These are phyloP conservation scores for Wallacemonas collosoma DNA, from an alignment of 208 protist species.

Conservation along the genomic window DNA sequence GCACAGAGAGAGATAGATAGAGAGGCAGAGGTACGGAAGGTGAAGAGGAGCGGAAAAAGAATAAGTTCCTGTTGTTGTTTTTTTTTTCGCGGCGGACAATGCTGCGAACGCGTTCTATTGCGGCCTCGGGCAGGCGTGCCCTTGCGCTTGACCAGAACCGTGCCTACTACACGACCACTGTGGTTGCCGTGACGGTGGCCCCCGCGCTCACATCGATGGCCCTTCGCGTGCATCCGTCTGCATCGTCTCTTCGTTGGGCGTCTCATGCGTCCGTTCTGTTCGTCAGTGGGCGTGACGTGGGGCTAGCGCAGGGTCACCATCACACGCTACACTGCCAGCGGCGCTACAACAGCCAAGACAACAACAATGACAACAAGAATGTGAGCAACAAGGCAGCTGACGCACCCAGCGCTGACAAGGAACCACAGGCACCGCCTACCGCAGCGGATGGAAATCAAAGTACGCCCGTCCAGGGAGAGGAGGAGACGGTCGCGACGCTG, in stretches of 20 bases:
- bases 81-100: constrained; percentile 15
- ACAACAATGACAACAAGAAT: constrained; percentile 17
- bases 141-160: neutral
- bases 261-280: neutral
- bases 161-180: neutral
- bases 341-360: constrained; percentile 22
- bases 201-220: too few species aligned
- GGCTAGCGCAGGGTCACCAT: neutral
- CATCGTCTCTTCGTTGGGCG: neutral
- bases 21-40: too few species aligned
- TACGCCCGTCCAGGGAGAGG: too few species aligned
- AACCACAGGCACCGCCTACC: too few species aligned
- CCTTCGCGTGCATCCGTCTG: too few species aligned
- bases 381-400: constrained; percentile 23
- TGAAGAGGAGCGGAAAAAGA: neutral
- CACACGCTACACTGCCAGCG: constrained; percentile 5
- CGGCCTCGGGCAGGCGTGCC: neutral
- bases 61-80: constrained; percentile 12
- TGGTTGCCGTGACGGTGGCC: neutral
- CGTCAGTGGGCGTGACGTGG: neutral
- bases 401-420: neutral
- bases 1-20: too few species aligned
- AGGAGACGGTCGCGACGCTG: too few species aligned
- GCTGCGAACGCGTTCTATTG: neutral
- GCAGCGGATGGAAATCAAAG: too few species aligned